phyloP scores from a whole-genome alignment of 2,329 filamentous ascomycete species.

The Bipolaris victoriae region DNA sequence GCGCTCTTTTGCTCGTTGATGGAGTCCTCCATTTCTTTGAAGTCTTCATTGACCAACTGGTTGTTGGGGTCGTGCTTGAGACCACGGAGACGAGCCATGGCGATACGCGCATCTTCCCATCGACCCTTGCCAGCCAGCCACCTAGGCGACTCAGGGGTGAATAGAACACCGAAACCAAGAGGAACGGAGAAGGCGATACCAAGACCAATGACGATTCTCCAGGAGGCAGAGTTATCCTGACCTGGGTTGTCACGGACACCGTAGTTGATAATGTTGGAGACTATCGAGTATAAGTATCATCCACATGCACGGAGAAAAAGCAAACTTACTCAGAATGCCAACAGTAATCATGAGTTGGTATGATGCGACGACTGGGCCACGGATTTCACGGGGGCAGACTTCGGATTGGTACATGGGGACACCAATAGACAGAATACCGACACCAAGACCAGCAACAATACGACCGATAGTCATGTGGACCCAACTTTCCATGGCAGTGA shows the following conservation, averaged over 20 bases:
- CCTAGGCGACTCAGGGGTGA: slow-evolving; percentile 38
- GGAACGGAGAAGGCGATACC: slow-evolving; percentile 42
- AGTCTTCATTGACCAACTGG: slow-evolving; percentile 58
- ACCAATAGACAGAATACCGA: slow-evolving; percentile 58
- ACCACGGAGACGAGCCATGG: slow-evolving; percentile 61
- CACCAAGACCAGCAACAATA: slow-evolving; percentile 52
- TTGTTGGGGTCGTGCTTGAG: slow-evolving; percentile 56
- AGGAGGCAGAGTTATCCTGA: slow-evolving; percentile 47
- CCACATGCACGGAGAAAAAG: background rate
- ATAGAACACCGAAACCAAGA: slow-evolving; percentile 39
- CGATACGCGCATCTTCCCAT: slow-evolving; percentile 58
- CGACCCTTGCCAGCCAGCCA: slow-evolving; percentile 58
- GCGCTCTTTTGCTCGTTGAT: slow-evolving; percentile 38
- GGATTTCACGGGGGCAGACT: slow-evolving; percentile 66
- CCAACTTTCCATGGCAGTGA: slow-evolving; percentile 50
- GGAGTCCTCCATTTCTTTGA: slow-evolving; percentile 50
- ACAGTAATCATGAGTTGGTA: slow-evolving; percentile 56
- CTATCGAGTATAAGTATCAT: slow-evolving; percentile 5
- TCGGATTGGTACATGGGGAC: slow-evolving; percentile 73
- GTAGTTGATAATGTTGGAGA: slow-evolving; percentile 42
- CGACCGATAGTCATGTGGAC: slow-evolving; percentile 58
- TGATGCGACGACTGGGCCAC: slow-evolving; percentile 65
- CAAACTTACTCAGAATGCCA: slow-evolving; percentile 41
- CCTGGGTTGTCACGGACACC: slow-evolving; percentile 52
- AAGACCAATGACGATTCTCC: slow-evolving; percentile 44